Conservation (phyloP, 2,329 filamentous ascomycete genomes). For the Ceratocystis albifundus region DNA sequence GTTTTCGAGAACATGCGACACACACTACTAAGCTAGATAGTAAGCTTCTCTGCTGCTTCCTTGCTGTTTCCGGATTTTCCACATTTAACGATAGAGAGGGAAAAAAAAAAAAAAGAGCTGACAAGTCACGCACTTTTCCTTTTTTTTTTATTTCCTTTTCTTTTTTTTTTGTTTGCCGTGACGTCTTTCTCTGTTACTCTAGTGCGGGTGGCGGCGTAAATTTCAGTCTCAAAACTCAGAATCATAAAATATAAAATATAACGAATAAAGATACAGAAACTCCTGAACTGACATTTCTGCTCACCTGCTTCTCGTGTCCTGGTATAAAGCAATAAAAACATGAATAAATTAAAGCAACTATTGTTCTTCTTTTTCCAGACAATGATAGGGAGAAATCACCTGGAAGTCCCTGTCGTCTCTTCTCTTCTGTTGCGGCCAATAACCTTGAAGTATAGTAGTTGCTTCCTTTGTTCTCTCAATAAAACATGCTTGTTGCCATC, state of each 20-base stretch:
- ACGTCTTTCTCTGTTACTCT: background rate
- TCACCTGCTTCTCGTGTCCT: background rate
- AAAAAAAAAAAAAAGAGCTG: background rate
- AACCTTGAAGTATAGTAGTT: background rate
- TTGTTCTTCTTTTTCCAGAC: background rate
- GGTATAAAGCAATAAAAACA: background rate
- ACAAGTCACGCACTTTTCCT: background rate
- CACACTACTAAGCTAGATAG: constrained; percentile 6
- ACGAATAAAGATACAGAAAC: background rate
- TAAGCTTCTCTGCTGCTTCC: constrained; percentile 11
- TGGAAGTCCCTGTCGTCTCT: too few relatives aligned
- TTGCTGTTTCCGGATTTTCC: constrained; percentile 2
- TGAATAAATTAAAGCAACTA: background rate
- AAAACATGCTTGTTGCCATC: too few relatives aligned
- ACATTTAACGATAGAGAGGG: background rate
- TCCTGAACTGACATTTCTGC: background rate
- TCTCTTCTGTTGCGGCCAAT: too few relatives aligned
- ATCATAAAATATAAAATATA: too few relatives aligned
- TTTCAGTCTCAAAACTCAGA: too few relatives aligned
- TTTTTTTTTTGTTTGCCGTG: background rate
- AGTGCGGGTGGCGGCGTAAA: background rate
- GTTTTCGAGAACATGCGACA: constrained; percentile 16
- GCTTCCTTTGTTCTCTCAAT: background rate
- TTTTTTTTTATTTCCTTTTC: background rate
- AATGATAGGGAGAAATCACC: too few relatives aligned